These are phyloP conservation scores for Saccharum officinarum DNA, from an alignment of 176 grass and related monocot species.

Conservation along the genomic window DNA sequence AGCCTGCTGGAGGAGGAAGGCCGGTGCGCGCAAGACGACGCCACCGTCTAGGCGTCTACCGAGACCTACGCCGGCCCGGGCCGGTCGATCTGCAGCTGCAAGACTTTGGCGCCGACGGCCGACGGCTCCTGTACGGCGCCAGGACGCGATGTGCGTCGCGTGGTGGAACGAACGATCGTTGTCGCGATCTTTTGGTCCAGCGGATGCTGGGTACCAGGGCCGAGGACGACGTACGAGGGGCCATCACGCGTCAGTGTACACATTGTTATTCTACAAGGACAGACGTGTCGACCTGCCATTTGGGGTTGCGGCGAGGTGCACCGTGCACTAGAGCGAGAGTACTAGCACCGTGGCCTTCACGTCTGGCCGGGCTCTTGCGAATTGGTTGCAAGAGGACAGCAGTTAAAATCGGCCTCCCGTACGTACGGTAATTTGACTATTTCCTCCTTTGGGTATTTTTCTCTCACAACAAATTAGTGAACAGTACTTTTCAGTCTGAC, in stretches of 20 bases:
- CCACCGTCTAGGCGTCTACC: background rate
- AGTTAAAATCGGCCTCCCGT: too few relatives aligned
- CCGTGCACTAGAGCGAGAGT: background rate
- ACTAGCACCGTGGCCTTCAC: background rate
- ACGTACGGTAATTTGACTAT: too few relatives aligned
- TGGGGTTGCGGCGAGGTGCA: background rate
- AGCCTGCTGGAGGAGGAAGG: too few relatives aligned
- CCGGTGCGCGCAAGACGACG: background rate
- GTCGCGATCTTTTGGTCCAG: background rate
- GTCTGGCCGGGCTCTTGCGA: too few relatives aligned
- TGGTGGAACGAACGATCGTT: background rate
- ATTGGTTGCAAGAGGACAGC: too few relatives aligned
- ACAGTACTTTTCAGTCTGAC: too few relatives aligned
- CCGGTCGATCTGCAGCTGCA: background rate
- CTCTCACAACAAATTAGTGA: too few relatives aligned
- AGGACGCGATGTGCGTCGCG: background rate
- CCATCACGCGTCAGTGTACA: background rate
- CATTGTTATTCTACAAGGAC: background rate
- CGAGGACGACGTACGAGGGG: background rate
- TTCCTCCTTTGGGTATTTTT: too few relatives aligned
- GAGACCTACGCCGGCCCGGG: background rate
- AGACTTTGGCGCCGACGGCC: constrained; percentile 7
- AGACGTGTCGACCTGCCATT: constrained; percentile 11
- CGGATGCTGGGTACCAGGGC: background rate
- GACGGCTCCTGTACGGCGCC: background rate